A percentile compares a stretch with the other conserved stretches of the same genome.
Evolutionary conservation across 129 eudicot genomes (phyloP).

Genomic region (Tagetes erecta): DNA sequence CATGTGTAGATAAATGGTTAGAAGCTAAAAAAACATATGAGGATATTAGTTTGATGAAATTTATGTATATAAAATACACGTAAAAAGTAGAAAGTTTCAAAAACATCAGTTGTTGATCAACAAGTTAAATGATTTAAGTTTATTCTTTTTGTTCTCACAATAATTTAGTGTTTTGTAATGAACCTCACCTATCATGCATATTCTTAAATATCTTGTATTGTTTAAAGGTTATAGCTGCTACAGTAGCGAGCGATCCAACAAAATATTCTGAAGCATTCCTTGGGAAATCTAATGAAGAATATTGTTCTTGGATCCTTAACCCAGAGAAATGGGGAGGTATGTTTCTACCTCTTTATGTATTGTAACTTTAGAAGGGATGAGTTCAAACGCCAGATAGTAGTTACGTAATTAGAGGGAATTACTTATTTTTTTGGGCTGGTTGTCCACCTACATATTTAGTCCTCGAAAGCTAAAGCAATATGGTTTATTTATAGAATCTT

Average conservation of each 20-base stretch:
- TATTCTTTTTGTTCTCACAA: no score
- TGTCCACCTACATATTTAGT: not conserved
- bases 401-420: not conserved
- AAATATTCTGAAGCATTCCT: constrained; percentile 88
- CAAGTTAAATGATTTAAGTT: no score
- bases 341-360: constrained; percentile 1
- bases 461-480: no score
- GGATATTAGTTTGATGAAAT: no score
- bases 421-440: not conserved
- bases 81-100: no score
- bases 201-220: constrained; percentile 16
- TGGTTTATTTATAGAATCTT: not conserved
- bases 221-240: constrained; percentile 82
- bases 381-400: not conserved
- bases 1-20: no score
- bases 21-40: no score
- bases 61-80: no score
- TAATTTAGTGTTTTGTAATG: no score
- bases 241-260: constrained; percentile 85
- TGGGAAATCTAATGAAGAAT: constrained; percentile 79
- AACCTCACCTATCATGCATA: no score
- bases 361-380: not conserved
- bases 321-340: constrained; percentile 99
- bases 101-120: no score
- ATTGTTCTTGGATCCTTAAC: constrained; percentile 89